Conservation (phyloP, 164 flowering plant species). For the Protea cynaroides region DNA sequence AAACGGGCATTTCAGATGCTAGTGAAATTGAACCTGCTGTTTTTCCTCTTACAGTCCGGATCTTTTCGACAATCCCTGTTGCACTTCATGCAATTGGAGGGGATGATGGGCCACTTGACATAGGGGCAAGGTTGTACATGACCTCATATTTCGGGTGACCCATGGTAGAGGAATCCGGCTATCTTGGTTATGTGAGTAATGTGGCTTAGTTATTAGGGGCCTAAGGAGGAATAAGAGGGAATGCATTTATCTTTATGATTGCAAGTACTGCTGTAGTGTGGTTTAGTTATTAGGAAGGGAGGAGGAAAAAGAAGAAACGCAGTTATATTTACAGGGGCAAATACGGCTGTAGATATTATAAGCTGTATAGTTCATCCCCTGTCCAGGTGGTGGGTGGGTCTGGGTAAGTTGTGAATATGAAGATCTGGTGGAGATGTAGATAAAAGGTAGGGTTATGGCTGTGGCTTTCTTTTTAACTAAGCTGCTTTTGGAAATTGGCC, state of each 20-base stretch:
- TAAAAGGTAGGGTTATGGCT: conserved; percentile 8
- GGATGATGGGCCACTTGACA: conserved; percentile 73
- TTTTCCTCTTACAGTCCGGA: conserved; percentile 64
- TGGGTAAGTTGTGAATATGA: conserved; percentile 7
- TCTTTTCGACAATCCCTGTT: conserved; percentile 68
- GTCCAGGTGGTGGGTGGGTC: neutral
- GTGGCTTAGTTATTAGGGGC: neutral
- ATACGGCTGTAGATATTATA: conserved; percentile 32
- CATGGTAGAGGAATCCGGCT: neutral
- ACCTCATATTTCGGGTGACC: conserved; percentile 52
- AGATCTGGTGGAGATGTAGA: conserved; percentile 23
- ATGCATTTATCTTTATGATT: neutral
- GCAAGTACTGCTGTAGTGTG: conserved; percentile 30
- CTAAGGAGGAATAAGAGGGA: neutral
- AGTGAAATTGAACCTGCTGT: conserved; percentile 42
- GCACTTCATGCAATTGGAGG: conserved; percentile 85
- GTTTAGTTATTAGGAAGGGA: too few species aligned
- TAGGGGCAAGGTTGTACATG: conserved; percentile 65
- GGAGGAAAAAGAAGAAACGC: neutral
- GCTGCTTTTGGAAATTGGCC: conserved; percentile 41
- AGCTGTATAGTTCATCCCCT: conserved; percentile 25
- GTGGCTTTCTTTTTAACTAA: conserved; percentile 35
- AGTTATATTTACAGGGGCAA: neutral
- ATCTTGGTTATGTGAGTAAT: neutral
- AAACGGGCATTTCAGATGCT: conserved; percentile 5